A percentile compares a stretch with the other conserved stretches of the same genome.
phyloP scores from a whole-genome alignment of 2,329 filamentous ascomycete genomes.

The Fusarium miscanthi region DNA sequence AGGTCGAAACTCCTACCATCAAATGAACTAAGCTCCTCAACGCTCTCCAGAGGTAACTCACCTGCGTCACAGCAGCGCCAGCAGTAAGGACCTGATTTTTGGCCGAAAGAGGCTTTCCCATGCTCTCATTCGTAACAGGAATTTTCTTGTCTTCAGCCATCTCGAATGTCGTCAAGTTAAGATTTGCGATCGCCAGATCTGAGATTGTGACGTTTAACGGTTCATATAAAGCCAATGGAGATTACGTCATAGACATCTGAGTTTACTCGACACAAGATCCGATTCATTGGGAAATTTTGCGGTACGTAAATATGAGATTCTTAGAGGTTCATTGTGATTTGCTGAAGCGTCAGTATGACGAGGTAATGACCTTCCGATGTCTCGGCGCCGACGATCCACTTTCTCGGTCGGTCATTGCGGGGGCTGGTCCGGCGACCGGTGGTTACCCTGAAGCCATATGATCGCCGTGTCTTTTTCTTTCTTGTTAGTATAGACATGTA shows the following conservation, averaged over 20 bases:
- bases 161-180: constrained; percentile 7
- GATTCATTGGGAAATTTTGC: neutral
- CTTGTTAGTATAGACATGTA: neutral
- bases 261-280: neutral
- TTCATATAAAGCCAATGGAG: neutral
- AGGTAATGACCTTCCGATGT: constrained; percentile 12
- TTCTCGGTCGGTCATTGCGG: neutral
- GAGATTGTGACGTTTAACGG: neutral
- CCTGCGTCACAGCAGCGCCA: constrained; percentile 69
- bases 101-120: constrained; percentile 62
- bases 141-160: constrained; percentile 7
- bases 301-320: neutral
- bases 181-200: constrained; percentile 13
- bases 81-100: constrained; percentile 71
- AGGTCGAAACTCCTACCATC: constrained; percentile 71
- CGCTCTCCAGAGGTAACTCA: constrained; percentile 29
- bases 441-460: constrained; percentile 2
- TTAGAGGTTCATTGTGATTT: neutral
- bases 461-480: no score
- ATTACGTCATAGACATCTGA: constrained; percentile 33
- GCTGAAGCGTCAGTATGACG: constrained; percentile 36
- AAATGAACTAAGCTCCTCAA: neutral
- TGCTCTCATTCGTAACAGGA: constrained; percentile 33
- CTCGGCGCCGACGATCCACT: constrained; percentile 25
- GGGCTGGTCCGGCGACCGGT: neutral